Evolutionary conservation across 164 flowering plant species (phyloP).

Genomic region (Piper betle): DNA sequence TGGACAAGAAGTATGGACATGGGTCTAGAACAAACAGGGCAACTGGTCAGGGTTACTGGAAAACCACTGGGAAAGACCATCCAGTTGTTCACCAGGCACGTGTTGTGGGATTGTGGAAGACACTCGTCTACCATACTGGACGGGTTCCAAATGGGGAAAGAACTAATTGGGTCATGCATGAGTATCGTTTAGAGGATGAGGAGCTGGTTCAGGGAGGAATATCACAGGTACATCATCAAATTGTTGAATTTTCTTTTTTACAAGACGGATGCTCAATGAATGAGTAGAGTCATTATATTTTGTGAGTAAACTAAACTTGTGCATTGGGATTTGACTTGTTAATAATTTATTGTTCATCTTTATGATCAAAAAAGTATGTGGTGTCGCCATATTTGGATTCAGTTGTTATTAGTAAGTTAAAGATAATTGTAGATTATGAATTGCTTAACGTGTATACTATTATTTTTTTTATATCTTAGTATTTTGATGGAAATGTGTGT

Average conservation of each 20-base stretch:
- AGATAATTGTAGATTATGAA: neutral
- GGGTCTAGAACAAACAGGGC: slow-evolving; percentile 62
- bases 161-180: slow-evolving; percentile 88
- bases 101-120: slow-evolving; percentile 64
- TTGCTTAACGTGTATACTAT: neutral
- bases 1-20: slow-evolving; percentile 64
- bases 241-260: neutral
- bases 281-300: neutral
- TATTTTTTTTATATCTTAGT: no score
- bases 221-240: neutral
- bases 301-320: no score
- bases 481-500: neutral
- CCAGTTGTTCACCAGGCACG: slow-evolving; percentile 15
- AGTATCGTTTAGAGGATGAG: slow-evolving; percentile 49
- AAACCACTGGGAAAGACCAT: slow-evolving; percentile 78
- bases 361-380: no score
- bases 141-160: slow-evolving; percentile 67
- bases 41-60: slow-evolving; percentile 74
- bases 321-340: neutral
- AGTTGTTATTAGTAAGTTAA: neutral
- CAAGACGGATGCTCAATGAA: neutral
- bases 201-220: slow-evolving; percentile 16
- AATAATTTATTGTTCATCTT: no score
- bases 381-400: neutral
- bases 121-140: slow-evolving; percentile 63